Evolutionary conservation across 2,329 filamentous ascomycete species (phyloP).

Genomic region (Teratosphaeria destructans): DNA sequence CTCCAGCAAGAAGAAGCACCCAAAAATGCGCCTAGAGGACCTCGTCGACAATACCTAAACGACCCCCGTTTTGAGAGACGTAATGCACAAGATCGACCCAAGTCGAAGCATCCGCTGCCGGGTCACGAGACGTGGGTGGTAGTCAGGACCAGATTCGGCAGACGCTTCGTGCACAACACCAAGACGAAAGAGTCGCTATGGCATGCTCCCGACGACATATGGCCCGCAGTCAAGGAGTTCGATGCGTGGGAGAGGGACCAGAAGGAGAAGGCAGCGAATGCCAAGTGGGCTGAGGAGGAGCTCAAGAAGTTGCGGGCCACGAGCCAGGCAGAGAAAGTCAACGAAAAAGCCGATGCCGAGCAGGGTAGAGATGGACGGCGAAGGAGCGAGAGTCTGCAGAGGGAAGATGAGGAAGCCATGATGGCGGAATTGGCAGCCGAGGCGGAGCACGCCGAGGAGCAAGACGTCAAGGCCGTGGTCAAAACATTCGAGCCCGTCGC

Average conservation of each 20-base stretch:
- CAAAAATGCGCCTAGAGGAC: slow-evolving; percentile 5
- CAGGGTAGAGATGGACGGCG: slow-evolving; percentile 10
- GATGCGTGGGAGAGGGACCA: slow-evolving; percentile 61
- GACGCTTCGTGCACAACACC: slow-evolving; percentile 83
- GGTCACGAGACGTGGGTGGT: slow-evolving; percentile 79
- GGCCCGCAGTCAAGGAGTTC: slow-evolving; percentile 61
- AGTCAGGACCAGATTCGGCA: slow-evolving; percentile 82
- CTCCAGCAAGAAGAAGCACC: slow-evolving; percentile 2
- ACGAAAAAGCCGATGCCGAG: slow-evolving; percentile 10
- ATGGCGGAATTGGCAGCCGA: slow-evolving; percentile 23
- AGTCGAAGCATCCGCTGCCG: slow-evolving; percentile 67
- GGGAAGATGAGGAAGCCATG: slow-evolving; percentile 26
- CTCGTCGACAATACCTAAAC: slow-evolving; percentile 3
- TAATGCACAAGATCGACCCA: slow-evolving; percentile 60
- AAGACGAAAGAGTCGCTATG: slow-evolving; percentile 83
- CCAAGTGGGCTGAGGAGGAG: slow-evolving; percentile 22
- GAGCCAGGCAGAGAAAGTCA: slow-evolving; percentile 12
- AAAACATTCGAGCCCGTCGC: slow-evolving; percentile 18
- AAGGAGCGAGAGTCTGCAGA: slow-evolving; percentile 22
- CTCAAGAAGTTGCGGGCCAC: slow-evolving; percentile 17
- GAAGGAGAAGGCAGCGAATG: slow-evolving; percentile 35
- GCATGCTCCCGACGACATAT: slow-evolving; percentile 82
- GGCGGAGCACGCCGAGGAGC: slow-evolving; percentile 31
- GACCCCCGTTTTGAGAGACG: slow-evolving; percentile 14
- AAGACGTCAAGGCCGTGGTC: slow-evolving; percentile 54